Percentiles rank a stretch among this genome's conserved stretches.
Conservation (phyloP, 2,329 filamentous ascomycete genomes). For the Stagonosporopsis tanaceti region DNA sequence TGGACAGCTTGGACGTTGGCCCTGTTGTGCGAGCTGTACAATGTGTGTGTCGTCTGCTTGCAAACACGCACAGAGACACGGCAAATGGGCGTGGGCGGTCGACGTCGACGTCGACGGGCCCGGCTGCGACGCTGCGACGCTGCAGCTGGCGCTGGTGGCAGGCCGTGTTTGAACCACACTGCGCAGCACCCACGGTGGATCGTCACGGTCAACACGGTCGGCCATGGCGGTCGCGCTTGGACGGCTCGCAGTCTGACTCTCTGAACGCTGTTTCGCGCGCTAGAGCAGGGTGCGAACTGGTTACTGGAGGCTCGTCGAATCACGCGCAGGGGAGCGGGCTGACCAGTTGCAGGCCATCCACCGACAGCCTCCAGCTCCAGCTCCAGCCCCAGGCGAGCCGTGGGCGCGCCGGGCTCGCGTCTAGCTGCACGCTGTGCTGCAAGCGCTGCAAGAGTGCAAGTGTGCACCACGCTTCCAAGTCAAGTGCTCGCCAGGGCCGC, state of each 20-base stretch:
- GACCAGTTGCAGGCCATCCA: neutral
- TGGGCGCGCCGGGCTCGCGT: neutral
- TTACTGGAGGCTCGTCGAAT: neutral
- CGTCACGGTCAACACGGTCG: slow-evolving; percentile 5
- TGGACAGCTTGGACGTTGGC: neutral
- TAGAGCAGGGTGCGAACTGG: slow-evolving; percentile 7
- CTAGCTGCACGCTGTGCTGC: neutral
- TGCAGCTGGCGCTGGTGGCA: slow-evolving; percentile 3
- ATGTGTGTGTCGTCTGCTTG: slow-evolving; percentile 1
- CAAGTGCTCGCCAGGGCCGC: slow-evolving; percentile 13
- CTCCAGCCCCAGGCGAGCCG: neutral
- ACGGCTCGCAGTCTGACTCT: slow-evolving; percentile 18
- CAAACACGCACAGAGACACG: neutral
- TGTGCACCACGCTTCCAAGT: slow-evolving; percentile 2
- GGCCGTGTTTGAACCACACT: slow-evolving; percentile 13
- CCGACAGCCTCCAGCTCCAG: neutral
- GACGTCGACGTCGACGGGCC: neutral
- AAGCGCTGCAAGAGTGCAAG: slow-evolving; percentile 12
- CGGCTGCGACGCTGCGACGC: neutral
- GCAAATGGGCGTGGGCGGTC: neutral
- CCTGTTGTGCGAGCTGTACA: neutral
- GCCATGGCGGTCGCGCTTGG: slow-evolving; percentile 6
- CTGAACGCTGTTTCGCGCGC: slow-evolving; percentile 14
- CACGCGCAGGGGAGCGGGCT: neutral
- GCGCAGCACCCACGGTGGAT: slow-evolving; percentile 4